Conservation (phyloP, 768 basidiomycete genomes). For the Agaricus sinodeliciosus region DNA sequence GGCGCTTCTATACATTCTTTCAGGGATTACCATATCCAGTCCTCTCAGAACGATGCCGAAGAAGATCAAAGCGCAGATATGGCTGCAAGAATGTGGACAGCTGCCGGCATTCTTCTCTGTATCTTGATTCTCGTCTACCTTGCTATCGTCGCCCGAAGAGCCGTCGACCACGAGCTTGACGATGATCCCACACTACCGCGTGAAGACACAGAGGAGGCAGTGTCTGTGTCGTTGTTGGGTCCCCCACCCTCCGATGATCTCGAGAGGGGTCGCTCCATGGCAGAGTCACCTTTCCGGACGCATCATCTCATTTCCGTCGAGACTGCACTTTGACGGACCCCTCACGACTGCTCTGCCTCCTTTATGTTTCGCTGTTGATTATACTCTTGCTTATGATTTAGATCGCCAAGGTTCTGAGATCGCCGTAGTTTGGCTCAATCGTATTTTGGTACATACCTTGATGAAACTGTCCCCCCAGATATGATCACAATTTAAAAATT, state of each 20-base stretch:
- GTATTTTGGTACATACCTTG: neutral
- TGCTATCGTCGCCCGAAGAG: constrained; percentile 68
- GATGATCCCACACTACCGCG: constrained; percentile 25
- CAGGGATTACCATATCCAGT: constrained; percentile 48
- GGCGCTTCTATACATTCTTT: constrained; percentile 86
- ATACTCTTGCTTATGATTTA: neutral
- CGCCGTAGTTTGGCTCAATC: neutral
- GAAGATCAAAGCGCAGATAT: constrained; percentile 41
- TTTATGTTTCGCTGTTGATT: neutral
- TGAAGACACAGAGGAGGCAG: constrained; percentile 39
- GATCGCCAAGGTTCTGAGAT: constrained; percentile 4
- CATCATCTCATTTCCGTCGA: constrained; percentile 19
- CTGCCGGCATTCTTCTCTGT: constrained; percentile 64
- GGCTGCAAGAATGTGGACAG: constrained; percentile 56
- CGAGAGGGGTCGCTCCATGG: constrained; percentile 37
- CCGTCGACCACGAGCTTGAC: constrained; percentile 41
- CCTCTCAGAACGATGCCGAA: constrained; percentile 20
- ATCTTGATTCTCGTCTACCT: constrained; percentile 75
- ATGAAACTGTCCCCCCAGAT: neutral
- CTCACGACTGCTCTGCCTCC: neutral
- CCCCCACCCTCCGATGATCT: constrained; percentile 24
- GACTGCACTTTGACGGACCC: constrained; percentile 1
- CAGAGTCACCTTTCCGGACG: constrained; percentile 37
- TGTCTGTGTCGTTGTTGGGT: constrained; percentile 47
- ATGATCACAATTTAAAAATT: constrained; percentile 2